Evolutionary conservation across 163 green algal genomes (phyloP).

Genomic region (Chloromonas sp.): DNA sequence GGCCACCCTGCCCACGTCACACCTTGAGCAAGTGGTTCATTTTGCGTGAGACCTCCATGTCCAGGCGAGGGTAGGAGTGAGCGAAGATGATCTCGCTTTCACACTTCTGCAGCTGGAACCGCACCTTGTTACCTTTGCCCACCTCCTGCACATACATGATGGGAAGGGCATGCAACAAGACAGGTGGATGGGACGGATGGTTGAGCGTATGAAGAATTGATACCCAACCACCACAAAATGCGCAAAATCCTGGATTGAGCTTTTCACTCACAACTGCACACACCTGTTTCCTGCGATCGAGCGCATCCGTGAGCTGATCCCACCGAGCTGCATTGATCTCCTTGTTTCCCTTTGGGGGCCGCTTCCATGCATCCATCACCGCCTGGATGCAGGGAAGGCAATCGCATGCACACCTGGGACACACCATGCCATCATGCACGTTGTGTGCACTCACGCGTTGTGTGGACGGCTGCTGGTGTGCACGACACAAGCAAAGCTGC

Average conservation of each 20-base stretch:
- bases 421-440: too few relatives aligned
- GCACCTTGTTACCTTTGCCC: conserved; percentile 12
- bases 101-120: conserved; percentile 32
- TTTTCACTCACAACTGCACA: too few relatives aligned
- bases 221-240: too few relatives aligned
- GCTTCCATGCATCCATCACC: neutral
- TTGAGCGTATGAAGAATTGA: too few relatives aligned
- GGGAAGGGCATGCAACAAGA: neutral
- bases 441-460: too few relatives aligned
- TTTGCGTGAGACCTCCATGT: conserved; percentile 99
- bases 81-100: conserved; percentile 75
- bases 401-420: too few relatives aligned
- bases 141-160: neutral
- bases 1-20: neutral
- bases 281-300: neutral
- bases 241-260: too few relatives aligned
- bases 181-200: neutral
- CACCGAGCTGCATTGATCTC: conserved; percentile 54
- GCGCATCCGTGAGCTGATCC: conserved; percentile 15
- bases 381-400: neutral
- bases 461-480: too few relatives aligned
- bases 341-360: neutral
- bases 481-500: too few relatives aligned
- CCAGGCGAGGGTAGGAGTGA: conserved; percentile 90
- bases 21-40: conserved; percentile 99